A percentile compares a stretch with the other conserved stretches of the same genome.
Conservation (phyloP, 768 basidiomycete genomes). For the Lactifluus piperatus region DNA sequence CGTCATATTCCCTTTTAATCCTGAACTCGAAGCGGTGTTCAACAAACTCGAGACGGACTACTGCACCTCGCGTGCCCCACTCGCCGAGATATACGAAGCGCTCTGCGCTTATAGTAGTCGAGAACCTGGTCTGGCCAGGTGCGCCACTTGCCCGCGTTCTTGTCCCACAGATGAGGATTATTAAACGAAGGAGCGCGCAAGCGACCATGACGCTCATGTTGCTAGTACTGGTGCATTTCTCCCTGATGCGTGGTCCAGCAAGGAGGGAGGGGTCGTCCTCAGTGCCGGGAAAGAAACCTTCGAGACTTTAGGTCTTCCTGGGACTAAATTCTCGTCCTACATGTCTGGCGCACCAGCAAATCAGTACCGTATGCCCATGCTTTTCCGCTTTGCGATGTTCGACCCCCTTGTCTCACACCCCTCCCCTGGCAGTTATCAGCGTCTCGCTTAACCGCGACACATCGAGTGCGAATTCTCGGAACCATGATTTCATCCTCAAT, state of each 20-base stretch:
- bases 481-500: neutral
- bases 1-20: slow-evolving; percentile 45
- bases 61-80: slow-evolving; percentile 33
- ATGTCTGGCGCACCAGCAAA: slow-evolving; percentile 40
- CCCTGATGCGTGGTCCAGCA: slow-evolving; percentile 57
- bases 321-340: slow-evolving; percentile 40
- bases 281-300: slow-evolving; percentile 50
- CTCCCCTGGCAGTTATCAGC: neutral
- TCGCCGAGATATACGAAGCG: slow-evolving; percentile 36
- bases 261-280: slow-evolving; percentile 49
- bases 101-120: slow-evolving; percentile 29
- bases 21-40: slow-evolving; percentile 33
- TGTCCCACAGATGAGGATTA: neutral
- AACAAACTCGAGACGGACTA: slow-evolving; percentile 37
- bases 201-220: slow-evolving; percentile 2
- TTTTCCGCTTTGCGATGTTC: slow-evolving; percentile 34
- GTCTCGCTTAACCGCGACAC: slow-evolving; percentile 1
- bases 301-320: slow-evolving; percentile 51
- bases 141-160: slow-evolving; percentile 8
- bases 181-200: neutral
- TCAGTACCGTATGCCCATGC: slow-evolving; percentile 19
- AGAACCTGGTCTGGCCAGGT: slow-evolving; percentile 16
- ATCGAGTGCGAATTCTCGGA: slow-evolving; percentile 10
- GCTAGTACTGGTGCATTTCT: slow-evolving; percentile 25
- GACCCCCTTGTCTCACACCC: neutral